These are phyloP conservation scores for Clavispora asparagi DNA, from an alignment of 805 yeast genomes.

Conservation along the genomic window DNA sequence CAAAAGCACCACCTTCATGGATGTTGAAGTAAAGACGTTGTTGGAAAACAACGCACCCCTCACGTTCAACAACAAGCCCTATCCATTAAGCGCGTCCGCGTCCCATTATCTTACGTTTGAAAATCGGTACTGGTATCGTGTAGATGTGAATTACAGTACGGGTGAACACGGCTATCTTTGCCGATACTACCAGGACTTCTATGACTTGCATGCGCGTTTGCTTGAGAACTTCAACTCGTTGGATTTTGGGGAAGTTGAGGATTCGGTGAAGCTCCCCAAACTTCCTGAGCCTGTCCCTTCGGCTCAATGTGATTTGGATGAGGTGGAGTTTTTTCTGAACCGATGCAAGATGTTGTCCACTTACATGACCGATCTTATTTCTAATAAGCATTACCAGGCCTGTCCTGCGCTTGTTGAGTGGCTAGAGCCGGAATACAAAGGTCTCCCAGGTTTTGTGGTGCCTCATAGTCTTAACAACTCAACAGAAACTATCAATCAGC, in stretches of 20 bases:
- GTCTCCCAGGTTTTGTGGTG: constrained; percentile 23
- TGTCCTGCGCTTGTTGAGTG: constrained; percentile 24
- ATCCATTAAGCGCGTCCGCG: constrained; percentile 33
- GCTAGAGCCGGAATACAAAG: constrained; percentile 20
- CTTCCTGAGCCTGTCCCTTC: constrained; percentile 46
- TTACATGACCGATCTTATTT: constrained; percentile 32
- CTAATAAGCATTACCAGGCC: constrained; percentile 24
- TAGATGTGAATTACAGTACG: constrained; percentile 35
- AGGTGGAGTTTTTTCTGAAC: constrained; percentile 13
- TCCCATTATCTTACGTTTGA: constrained; percentile 35
- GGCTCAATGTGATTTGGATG: constrained; percentile 16
- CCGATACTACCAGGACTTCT: constrained; percentile 49
- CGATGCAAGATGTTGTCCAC: constrained; percentile 37
- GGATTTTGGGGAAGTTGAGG: constrained; percentile 2
- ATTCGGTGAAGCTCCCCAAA: constrained; percentile 26
- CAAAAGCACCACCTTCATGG: constrained; percentile 16
- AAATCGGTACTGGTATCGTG: constrained; percentile 48
- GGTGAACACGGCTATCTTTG: constrained; percentile 37
- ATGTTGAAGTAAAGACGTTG: constrained; percentile 22
- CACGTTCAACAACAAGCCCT: constrained; percentile 26
- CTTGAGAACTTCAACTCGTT: constrained; percentile 14
- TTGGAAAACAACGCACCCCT: constrained; percentile 15
- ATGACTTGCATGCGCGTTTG: constrained; percentile 37
- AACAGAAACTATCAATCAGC: constrained; percentile 10
- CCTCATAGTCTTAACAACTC: constrained; percentile 8